These are phyloP conservation scores for Metschnikowia anglica DNA, from an alignment of 805 yeast species.

Conservation along the genomic window DNA sequence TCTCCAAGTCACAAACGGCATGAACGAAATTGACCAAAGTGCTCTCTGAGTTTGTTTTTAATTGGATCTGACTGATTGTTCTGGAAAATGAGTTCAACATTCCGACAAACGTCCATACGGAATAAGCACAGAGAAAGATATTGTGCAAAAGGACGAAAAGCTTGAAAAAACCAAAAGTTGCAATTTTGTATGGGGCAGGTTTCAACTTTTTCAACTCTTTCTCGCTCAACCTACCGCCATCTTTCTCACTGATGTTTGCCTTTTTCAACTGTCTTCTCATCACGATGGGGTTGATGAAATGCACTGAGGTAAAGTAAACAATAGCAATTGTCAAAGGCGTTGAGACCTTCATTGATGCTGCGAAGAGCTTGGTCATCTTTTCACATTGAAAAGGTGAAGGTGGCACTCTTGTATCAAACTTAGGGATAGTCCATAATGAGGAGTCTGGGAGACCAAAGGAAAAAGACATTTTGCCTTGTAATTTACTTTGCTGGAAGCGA, in stretches of 20 bases:
- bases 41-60: slow-evolving; percentile 19
- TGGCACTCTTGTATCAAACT: slow-evolving; percentile 31
- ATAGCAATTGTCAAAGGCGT: slow-evolving; percentile 60
- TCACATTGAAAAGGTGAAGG: slow-evolving; percentile 35
- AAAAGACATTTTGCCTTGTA: slow-evolving; percentile 16
- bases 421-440: slow-evolving; percentile 33
- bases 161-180: slow-evolving; percentile 48
- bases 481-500: neutral
- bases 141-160: slow-evolving; percentile 60
- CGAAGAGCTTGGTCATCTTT: slow-evolving; percentile 36
- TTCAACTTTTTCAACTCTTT: slow-evolving; percentile 39
- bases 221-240: slow-evolving; percentile 21
- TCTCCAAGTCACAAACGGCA: slow-evolving; percentile 57
- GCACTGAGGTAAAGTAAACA: slow-evolving; percentile 58
- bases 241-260: slow-evolving; percentile 22
- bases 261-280: slow-evolving; percentile 44
- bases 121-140: slow-evolving; percentile 59
- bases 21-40: slow-evolving; percentile 53
- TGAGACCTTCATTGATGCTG: slow-evolving; percentile 44
- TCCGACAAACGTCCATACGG: slow-evolving; percentile 70
- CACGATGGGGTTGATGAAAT: slow-evolving; percentile 48
- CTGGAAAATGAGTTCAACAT: slow-evolving; percentile 52
- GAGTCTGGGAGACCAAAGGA: slow-evolving; percentile 36
- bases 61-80: slow-evolving; percentile 28
- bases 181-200: slow-evolving; percentile 53